Evolutionary conservation across 139 green algal genomes (phyloP), one percentile per base, ranked within the genome.

Genomic region (Axilococcus clingmanii): DNA sequence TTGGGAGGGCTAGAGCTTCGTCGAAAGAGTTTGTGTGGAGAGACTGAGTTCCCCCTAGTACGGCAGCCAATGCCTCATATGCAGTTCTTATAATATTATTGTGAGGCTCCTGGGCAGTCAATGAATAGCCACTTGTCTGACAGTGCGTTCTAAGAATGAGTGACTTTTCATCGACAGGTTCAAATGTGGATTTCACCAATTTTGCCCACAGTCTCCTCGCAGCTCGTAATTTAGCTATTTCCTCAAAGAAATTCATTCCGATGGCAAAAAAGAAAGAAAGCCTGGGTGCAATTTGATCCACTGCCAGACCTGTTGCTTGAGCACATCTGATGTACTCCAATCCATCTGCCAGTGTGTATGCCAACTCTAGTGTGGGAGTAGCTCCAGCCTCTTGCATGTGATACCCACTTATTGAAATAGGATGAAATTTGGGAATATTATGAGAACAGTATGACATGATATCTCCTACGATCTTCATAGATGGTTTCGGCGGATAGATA

Each of bases 11-110:
- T n/a, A 85, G 58, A 8, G 77, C 70, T 65, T 85, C 77, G 48
- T 85, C 77, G 40, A 80, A 85, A 15, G 73, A 78, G 54, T 85
- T 85, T 47, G 77, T 85, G 57, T 85, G 77, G 9, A 85, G 72
- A 1, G 61, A 77, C 69, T 85, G 77, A 8, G 77, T 85, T 44
- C 76, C 76, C n/a, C 77, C 77, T 41, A 82, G 44, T 28, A 78
- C 70, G 7, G 75, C 77, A 15, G 72, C 73, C 76, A 85, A 66
- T 2, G 77, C 62, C 40, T 76, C 71, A 7, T 77, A 47, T 9
- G 62, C 62, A 4, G 71, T 79, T 37, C 71, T 57, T 2, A 79
- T 58, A 25, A 77, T 64, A 57, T 79, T 79, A 62, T 77, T 77
- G 63, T 69, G 66, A 0, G 67, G 67, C 41, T 79, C 65, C 48